Conservation (phyloP, 768 basidiomycete species). For the Tricholoma furcatifolium region DNA sequence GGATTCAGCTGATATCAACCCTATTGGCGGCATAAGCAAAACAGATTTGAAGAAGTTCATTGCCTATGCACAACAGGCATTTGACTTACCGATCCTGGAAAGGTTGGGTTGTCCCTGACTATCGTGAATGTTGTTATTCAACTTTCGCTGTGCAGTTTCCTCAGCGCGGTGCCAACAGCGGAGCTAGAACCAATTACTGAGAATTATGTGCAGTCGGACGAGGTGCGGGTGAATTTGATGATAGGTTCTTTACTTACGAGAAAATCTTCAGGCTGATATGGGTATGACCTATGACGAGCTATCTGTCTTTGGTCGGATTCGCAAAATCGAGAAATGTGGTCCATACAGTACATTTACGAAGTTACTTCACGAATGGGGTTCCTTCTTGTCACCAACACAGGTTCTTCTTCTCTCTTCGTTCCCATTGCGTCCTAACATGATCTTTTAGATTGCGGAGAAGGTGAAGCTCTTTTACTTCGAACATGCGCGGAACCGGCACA, state of each 20-base stretch:
- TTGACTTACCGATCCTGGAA: slow-evolving; percentile 81
- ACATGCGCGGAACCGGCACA: slow-evolving; percentile 94
- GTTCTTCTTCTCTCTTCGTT: slow-evolving; percentile 32
- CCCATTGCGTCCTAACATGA: neutral
- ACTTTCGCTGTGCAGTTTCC: slow-evolving; percentile 55
- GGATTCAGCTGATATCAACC: slow-evolving; percentile 87
- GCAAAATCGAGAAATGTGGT: slow-evolving; percentile 97
- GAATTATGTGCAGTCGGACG: slow-evolving; percentile 93
- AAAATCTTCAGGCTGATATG: slow-evolving; percentile 79
- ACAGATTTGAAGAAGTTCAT: slow-evolving; percentile 97
- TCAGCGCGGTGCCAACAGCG: slow-evolving; percentile 90
- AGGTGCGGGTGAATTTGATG: slow-evolving; percentile 45
- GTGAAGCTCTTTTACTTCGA: slow-evolving; percentile 98
- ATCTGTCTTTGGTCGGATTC: slow-evolving; percentile 87
- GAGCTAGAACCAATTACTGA: slow-evolving; percentile 96
- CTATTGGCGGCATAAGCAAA: slow-evolving; percentile 97
- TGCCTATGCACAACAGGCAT: slow-evolving; percentile 71
- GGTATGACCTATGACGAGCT: slow-evolving; percentile 99
- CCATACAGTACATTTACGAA: slow-evolving; percentile 98
- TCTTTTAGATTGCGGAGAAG: slow-evolving; percentile 84
- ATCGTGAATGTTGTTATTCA: neutral
- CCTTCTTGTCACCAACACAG: slow-evolving; percentile 77
- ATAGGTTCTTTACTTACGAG: slow-evolving; percentile 5
- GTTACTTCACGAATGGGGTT: slow-evolving; percentile 91
- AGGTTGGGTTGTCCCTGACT: slow-evolving; percentile 43